phyloP scores from a whole-genome alignment of 768 basidiomycete species.

The Boletus reticulatus region DNA sequence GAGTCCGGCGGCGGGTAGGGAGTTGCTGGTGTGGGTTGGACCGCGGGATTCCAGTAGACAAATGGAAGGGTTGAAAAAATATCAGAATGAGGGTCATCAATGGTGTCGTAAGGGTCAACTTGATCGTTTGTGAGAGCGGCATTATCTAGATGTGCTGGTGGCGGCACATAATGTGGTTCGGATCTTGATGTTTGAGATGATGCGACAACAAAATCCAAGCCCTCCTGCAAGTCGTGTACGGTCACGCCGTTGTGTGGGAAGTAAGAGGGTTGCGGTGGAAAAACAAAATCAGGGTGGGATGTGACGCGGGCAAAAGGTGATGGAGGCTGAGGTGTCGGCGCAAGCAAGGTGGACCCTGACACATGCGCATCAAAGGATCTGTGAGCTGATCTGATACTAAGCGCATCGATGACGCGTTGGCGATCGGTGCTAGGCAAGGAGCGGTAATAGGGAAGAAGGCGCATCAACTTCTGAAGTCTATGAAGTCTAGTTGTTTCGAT shows the following conservation, averaged over 20 bases:
- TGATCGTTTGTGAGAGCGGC: not conserved
- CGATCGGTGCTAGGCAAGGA: conserved; percentile 31
- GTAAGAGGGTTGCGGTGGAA: conserved; percentile 7
- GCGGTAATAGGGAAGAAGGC: conserved; percentile 38
- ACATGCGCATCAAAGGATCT: conserved; percentile 13
- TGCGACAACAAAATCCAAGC: conserved; percentile 2
- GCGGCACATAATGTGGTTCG: conserved; percentile 11
- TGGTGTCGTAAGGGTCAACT: not conserved
- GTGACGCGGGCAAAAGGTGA: conserved; percentile 6
- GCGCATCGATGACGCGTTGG: conserved; percentile 27
- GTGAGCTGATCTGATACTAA: conserved; percentile 12
- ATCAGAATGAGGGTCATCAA: conserved; percentile 18
- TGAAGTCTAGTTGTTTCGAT: conserved; percentile 59
- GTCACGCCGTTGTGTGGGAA: conserved; percentile 6
- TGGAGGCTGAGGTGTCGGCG: conserved; percentile 3
- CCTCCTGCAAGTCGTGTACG: conserved; percentile 14
- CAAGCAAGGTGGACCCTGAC: conserved; percentile 16
- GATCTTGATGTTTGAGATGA: conserved; percentile 14
- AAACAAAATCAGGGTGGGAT: not conserved
- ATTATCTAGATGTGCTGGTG: conserved; percentile 7
- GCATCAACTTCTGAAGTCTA: conserved; percentile 47
- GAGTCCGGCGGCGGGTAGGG: conserved; percentile 6
- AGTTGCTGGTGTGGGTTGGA: conserved; percentile 8
- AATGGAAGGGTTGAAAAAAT: conserved; percentile 18
- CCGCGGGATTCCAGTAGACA: conserved; percentile 24